Conservation (phyloP, 1,284 basidiomycete genomes). For the Pseudozyma hubeiensis region DNA sequence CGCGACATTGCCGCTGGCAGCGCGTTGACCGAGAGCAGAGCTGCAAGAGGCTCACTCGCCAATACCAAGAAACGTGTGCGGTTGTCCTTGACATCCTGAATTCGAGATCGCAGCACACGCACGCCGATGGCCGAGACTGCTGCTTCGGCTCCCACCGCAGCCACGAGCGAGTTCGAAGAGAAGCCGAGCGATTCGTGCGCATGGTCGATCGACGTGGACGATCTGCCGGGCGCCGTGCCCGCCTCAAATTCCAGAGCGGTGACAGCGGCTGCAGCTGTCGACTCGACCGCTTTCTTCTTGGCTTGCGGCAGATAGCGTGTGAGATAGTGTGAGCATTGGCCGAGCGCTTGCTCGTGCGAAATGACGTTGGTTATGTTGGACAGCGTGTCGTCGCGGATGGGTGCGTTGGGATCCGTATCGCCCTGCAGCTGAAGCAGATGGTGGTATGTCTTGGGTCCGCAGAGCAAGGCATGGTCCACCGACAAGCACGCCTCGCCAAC, state of each 20-base stretch:
- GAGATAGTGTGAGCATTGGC: slow-evolving; percentile 47
- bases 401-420: slow-evolving; percentile 26
- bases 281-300: slow-evolving; percentile 45
- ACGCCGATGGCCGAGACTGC: slow-evolving; percentile 27
- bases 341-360: slow-evolving; percentile 54
- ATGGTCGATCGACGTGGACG: slow-evolving; percentile 22
- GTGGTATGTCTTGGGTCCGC: slow-evolving; percentile 50
- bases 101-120: slow-evolving; percentile 32
- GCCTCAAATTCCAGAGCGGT: slow-evolving; percentile 48
- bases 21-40: slow-evolving; percentile 20
- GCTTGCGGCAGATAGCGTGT: slow-evolving; percentile 47
- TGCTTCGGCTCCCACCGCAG: slow-evolving; percentile 40
- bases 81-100: slow-evolving; percentile 50
- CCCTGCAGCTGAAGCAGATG: slow-evolving; percentile 45
- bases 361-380: slow-evolving; percentile 54
- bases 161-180: slow-evolving; percentile 39
- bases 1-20: slow-evolving; percentile 27
- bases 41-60: slow-evolving; percentile 39
- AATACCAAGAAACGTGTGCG: slow-evolving; percentile 47
- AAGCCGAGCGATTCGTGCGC: slow-evolving; percentile 41
- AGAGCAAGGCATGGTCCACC: slow-evolving; percentile 47
- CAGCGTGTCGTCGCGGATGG: slow-evolving; percentile 43
- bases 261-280: slow-evolving; percentile 44
- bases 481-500: slow-evolving; percentile 43
- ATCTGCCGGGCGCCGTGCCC: slow-evolving; percentile 42